Evolutionary conservation across 305 asterid species (phyloP).

Genomic region (Striga hermonthica): DNA sequence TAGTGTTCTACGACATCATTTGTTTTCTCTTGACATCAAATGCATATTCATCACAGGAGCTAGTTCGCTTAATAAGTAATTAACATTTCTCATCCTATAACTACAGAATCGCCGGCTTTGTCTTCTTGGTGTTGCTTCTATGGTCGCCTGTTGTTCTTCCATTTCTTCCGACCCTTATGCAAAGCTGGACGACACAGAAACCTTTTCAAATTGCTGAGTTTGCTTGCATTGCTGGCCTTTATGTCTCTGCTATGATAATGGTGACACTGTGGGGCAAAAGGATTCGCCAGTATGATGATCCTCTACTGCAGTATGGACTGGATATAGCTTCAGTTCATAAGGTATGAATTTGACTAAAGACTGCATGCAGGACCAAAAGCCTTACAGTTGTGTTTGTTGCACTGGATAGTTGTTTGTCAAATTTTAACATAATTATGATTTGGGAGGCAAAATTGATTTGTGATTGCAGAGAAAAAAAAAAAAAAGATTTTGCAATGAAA

Average conservation of each 20-base stretch:
- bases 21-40: constrained; percentile 20
- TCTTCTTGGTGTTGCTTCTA: constrained; percentile 80
- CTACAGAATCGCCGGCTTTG: constrained; percentile 75
- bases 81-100: constrained; percentile 22
- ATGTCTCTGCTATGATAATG: constrained; percentile 61
- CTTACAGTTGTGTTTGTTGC: no score
- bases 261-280: constrained; percentile 85
- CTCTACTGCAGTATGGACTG: constrained; percentile 79
- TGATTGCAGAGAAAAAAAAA: no score
- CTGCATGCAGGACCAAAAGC: constrained; percentile 26
- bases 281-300: constrained; percentile 77
- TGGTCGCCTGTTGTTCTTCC: constrained; percentile 94
- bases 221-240: constrained; percentile 81
- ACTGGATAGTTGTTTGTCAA: no score
- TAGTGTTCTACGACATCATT: neutral
- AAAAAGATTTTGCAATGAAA: no score
- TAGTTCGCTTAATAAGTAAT: constrained; percentile 24
- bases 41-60: constrained; percentile 14
- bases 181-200: constrained; percentile 62
- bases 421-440: no score
- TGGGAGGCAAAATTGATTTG: no score
- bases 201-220: constrained; percentile 66
- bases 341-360: constrained; percentile 44
- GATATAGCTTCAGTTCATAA: constrained; percentile 57
- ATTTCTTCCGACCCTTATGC: constrained; percentile 78